A percentile compares a stretch with the other conserved stretches of the same genome.
These are phyloP conservation scores for Lepiota brunneoincarnata DNA, from an alignment of 768 basidiomycete genomes.

Conservation along the genomic window DNA sequence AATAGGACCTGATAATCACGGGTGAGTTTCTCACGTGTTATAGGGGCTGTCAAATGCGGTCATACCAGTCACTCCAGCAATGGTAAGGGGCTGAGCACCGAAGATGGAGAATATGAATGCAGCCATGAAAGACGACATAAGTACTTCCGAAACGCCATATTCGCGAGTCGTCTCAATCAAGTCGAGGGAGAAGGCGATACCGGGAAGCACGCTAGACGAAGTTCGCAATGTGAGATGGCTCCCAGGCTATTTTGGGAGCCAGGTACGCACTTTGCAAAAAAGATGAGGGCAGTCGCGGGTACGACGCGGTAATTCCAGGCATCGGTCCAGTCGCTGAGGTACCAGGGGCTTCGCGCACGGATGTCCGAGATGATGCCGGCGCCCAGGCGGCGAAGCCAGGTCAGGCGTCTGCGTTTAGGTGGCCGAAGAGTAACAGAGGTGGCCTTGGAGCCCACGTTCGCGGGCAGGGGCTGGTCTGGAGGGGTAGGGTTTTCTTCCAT, in stretches of 20 bases:
- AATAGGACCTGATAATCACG: conserved; percentile 64
- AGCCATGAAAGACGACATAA: conserved; percentile 84
- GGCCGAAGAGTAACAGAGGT: conserved; percentile 2
- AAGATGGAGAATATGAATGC: conserved; percentile 85
- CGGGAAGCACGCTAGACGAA: conserved; percentile 68
- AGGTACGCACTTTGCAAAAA: conserved; percentile 71
- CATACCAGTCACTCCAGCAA: conserved; percentile 85
- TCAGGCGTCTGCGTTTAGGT: not conserved
- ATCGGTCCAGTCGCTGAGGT: conserved; percentile 84
- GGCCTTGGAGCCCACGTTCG: not conserved
- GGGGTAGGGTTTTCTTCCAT: not conserved
- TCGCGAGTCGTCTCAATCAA: conserved; percentile 87
- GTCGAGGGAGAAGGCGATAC: conserved; percentile 89
- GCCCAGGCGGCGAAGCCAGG: conserved; percentile 37
- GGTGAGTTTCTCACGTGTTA: not conserved
- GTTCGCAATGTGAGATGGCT: not conserved
- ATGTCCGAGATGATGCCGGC: conserved; percentile 73
- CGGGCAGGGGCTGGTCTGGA: not conserved
- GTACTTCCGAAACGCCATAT: conserved; percentile 88
- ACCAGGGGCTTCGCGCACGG: conserved; percentile 71
- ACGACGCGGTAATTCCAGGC: conserved; percentile 91
- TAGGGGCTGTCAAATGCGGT: not conserved
- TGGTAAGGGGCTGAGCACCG: conserved; percentile 88
- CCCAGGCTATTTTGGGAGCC: too few species aligned
- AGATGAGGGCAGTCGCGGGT: conserved; percentile 82